These are phyloP conservation scores for Rhazya stricta DNA, from an alignment of 257 asterid genomes.

Conservation along the genomic window DNA sequence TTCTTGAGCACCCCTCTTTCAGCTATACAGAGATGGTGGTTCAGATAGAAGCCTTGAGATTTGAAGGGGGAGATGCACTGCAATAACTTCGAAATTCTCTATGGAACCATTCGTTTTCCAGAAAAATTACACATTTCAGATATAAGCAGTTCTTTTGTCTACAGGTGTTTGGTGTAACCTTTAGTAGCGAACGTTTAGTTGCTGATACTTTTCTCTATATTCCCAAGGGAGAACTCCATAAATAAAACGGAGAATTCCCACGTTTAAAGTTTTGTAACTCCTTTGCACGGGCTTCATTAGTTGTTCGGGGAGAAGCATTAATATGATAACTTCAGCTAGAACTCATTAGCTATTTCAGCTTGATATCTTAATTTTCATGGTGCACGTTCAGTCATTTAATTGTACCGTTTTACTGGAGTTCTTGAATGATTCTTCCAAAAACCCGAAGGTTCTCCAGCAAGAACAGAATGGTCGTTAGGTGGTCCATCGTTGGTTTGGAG, in stretches of 20 bases:
- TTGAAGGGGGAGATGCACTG: neutral
- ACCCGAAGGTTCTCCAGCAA: neutral
- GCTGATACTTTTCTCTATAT: neutral
- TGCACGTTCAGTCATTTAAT: neutral
- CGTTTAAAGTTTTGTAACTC: neutral
- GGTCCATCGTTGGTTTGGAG: neutral
- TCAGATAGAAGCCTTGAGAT: constrained; percentile 49
- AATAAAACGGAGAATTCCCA: neutral
- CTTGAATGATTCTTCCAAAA: neutral
- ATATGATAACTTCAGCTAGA: neutral
- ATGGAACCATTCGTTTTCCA: neutral
- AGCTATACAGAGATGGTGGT: constrained; percentile 73
- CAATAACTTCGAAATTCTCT: neutral
- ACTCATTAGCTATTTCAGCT: neutral
- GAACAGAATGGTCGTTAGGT: neutral
- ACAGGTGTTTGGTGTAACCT: neutral
- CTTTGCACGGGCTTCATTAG: too few relatives aligned
- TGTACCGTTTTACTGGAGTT: neutral
- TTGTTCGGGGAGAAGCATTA: neutral
- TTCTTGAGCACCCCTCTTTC: constrained; percentile 69
- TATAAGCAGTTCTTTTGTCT: neutral
- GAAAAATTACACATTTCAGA: neutral
- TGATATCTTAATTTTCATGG: neutral
- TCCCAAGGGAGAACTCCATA: neutral
- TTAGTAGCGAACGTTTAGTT: neutral